These are phyloP conservation scores for Chrysoporthe austroafricana DNA, from an alignment of 2,329 filamentous ascomycete species.

Conservation along the genomic window DNA sequence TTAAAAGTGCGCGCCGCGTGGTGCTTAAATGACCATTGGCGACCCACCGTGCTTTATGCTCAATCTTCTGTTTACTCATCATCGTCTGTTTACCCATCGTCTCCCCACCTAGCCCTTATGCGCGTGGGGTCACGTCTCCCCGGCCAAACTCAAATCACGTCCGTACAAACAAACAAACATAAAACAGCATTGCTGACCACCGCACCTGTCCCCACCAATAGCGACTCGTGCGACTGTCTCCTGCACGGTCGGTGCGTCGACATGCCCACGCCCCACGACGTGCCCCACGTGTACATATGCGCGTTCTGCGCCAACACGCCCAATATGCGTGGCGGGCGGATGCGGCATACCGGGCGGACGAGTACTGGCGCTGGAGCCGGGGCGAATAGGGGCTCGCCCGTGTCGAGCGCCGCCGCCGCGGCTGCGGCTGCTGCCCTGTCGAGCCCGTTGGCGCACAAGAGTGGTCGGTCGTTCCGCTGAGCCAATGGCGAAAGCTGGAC, in stretches of 20 bases:
- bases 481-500: background rate
- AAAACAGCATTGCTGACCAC: slow-evolving; percentile 27
- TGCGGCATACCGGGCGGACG: slow-evolving; percentile 47
- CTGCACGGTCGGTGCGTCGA: slow-evolving; percentile 67
- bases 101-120: background rate
- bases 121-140: background rate
- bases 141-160: background rate
- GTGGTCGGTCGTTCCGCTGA: slow-evolving; percentile 49
- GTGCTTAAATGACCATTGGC: no score
- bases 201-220: slow-evolving; percentile 35
- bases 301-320: slow-evolving; percentile 65
- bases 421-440: slow-evolving; percentile 29
- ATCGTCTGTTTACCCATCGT: no score
- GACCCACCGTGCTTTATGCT: background rate
- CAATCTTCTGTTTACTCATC: background rate
- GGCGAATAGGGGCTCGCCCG: slow-evolving; percentile 33
- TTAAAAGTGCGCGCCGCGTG: no score
- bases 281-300: slow-evolving; percentile 66
- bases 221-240: slow-evolving; percentile 68
- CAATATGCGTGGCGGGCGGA: slow-evolving; percentile 53
- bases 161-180: slow-evolving; percentile 12
- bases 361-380: slow-evolving; percentile 8
- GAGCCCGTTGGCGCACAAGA: slow-evolving; percentile 51
- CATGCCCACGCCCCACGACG: slow-evolving; percentile 52
- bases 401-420: slow-evolving; percentile 24